Conservation (phyloP, 164 flowering plant genomes). For the Liquidambar formosana region DNA sequence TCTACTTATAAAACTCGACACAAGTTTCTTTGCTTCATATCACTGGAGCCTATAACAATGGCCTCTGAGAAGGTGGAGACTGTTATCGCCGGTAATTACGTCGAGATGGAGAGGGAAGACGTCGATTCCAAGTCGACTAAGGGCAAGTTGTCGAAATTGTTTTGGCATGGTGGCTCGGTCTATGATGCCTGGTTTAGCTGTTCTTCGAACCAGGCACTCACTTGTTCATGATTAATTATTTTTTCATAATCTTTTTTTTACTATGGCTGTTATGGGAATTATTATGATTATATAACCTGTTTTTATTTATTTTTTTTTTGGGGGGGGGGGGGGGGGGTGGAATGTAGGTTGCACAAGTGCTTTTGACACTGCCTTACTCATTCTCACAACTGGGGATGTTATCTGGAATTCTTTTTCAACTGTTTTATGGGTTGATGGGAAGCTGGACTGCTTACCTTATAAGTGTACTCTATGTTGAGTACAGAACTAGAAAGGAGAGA, state of each 20-base stretch:
- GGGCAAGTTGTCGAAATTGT: conserved; percentile 44
- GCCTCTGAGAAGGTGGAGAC: conserved; percentile 77
- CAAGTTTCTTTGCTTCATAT: conserved; percentile 1
- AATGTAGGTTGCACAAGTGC: conserved; percentile 71
- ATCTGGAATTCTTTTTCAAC: conserved; percentile 67
- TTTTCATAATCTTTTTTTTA: background rate
- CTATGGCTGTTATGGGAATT: background rate
- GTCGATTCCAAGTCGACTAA: conserved; percentile 27
- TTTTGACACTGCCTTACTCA: conserved; percentile 67
- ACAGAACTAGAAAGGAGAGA: conserved; percentile 70
- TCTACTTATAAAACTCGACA: no score
- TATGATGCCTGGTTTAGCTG: conserved; percentile 86
- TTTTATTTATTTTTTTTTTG: background rate
- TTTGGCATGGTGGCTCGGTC: conserved; percentile 81
- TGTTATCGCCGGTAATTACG: conserved; percentile 62
- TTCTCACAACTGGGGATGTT: conserved; percentile 74
- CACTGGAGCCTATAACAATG: conserved; percentile 29
- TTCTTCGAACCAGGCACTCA: conserved; percentile 62
- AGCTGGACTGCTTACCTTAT: conserved; percentile 84
- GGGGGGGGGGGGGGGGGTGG: no score
- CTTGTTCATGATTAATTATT: background rate
- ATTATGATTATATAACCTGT: background rate
- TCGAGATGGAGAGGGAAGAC: conserved; percentile 68
- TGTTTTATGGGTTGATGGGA: conserved; percentile 73
- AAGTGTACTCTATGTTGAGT: conserved; percentile 71